Evolutionary conservation across 2,329 filamentous ascomycete species (phyloP).

Genomic region (Pyricularia sp.): DNA sequence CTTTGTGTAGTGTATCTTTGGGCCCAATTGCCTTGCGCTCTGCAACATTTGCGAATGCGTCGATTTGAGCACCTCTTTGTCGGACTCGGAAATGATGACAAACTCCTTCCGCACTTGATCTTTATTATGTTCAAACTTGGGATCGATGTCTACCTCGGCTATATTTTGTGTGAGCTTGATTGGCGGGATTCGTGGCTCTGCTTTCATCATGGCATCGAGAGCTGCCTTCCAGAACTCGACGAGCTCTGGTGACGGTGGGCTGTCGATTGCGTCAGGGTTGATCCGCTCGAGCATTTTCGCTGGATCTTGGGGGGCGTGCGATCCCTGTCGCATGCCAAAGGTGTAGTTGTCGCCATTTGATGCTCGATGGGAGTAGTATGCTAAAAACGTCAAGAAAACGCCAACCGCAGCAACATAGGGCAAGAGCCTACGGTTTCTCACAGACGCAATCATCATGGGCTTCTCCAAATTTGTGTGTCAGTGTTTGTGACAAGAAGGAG

Average conservation of each 20-base stretch:
- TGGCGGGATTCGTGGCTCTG: slow-evolving; percentile 1
- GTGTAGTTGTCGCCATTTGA: neutral
- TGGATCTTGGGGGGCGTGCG: neutral
- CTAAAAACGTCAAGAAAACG: neutral
- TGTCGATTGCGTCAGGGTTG: neutral
- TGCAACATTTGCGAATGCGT: slow-evolving; percentile 28
- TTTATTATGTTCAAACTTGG: neutral
- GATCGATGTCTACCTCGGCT: neutral
- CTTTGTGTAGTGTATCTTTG: slow-evolving; percentile 20
- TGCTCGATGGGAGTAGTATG: neutral
- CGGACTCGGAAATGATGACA: neutral
- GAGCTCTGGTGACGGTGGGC: slow-evolving; percentile 9
- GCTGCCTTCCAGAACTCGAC: slow-evolving; percentile 10
- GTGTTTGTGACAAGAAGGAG: no score
- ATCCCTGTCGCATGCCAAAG: neutral
- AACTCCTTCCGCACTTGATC: neutral
- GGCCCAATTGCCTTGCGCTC: slow-evolving; percentile 17
- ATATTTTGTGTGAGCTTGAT: neutral
- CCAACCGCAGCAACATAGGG: no score
- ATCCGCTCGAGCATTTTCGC: neutral
- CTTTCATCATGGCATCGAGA: slow-evolving; percentile 6
- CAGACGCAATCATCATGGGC: no score
- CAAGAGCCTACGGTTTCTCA: no score
- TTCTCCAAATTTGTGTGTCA: no score
- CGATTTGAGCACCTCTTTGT: neutral